A percentile compares a stretch with the other conserved stretches of the same genome.
Conservation (phyloP, 495 filamentous ascomycete genomes). For the Trichoderma gamsii region DNA sequence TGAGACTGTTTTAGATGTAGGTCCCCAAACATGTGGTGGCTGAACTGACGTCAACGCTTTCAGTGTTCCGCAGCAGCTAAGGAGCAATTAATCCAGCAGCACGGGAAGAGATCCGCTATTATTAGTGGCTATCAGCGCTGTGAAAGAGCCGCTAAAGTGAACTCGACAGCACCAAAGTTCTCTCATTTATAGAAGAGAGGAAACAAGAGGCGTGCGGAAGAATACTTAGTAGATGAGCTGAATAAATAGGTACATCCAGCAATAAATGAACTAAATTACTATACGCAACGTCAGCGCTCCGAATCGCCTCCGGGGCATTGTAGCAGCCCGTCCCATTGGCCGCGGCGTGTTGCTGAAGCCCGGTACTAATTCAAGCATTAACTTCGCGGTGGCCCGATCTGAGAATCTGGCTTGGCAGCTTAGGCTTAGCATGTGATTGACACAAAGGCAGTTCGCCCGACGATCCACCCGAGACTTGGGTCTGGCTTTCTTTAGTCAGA, state of each 20-base stretch:
- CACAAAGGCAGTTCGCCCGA: neutral
- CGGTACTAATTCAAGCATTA: neutral
- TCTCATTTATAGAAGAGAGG: neutral
- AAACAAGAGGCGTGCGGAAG: neutral
- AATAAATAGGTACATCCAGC: neutral
- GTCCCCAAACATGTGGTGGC: too few relatives aligned
- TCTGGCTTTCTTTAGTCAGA: neutral
- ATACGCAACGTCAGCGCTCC: neutral
- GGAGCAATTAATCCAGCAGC: neutral
- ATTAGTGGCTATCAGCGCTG: neutral
- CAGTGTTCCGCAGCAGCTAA: neutral
- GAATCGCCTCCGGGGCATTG: neutral
- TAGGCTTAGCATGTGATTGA: conserved; percentile 7
- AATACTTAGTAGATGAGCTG: too few relatives aligned
- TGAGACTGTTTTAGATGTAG: too few relatives aligned
- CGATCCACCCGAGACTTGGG: neutral
- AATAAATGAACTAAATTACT: neutral
- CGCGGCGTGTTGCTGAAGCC: neutral
- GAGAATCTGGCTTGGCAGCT: neutral
- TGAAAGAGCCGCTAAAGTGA: neutral
- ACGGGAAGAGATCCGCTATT: neutral
- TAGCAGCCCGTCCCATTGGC: conserved; percentile 7
- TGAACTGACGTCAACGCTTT: too few relatives aligned
- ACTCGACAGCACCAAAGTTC: neutral
- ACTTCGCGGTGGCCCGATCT: neutral